phyloP scores from a whole-genome alignment of 2,329 filamentous ascomycete genomes.

The Fusarium pseudoanthophilum region DNA sequence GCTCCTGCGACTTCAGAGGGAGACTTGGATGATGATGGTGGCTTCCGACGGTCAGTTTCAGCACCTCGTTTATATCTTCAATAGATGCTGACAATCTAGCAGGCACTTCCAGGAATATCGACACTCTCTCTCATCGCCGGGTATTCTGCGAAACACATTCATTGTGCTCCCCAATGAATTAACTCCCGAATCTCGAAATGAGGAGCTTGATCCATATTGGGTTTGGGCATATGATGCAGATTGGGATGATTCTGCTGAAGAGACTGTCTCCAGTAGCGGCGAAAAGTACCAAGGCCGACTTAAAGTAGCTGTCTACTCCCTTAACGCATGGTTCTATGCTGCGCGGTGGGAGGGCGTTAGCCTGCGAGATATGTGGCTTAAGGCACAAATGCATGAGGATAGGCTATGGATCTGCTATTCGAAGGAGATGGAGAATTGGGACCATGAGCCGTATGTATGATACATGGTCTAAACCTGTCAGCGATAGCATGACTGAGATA shows the following conservation, averaged over 20 bases:
- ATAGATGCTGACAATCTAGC: not conserved
- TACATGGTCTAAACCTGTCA: accelerated
- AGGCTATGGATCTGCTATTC: not conserved
- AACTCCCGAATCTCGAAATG: accelerated
- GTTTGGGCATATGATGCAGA: not conserved
- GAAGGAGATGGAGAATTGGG: not conserved
- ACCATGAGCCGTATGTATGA: not conserved
- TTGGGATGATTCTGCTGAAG: not conserved
- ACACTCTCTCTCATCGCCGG: not conserved
- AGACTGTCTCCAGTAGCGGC: not conserved
- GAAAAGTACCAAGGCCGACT: not conserved
- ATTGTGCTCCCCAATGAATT: not conserved
- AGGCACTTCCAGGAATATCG: not conserved
- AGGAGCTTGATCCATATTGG: not conserved
- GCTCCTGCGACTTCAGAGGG: accelerated
- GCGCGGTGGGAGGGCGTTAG: not conserved
- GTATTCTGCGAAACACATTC: not conserved
- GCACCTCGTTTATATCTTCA: too few species aligned
- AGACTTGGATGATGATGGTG: not conserved
- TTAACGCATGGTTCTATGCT: not conserved
- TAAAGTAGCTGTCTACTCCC: not conserved
- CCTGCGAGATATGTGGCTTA: not conserved
- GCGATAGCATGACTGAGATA: not conserved
- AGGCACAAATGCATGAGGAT: not conserved
- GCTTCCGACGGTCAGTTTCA: not conserved